These are phyloP conservation scores for Fusarium tuaranense DNA, from an alignment of 2,329 filamentous ascomycete species.

Conservation along the genomic window DNA sequence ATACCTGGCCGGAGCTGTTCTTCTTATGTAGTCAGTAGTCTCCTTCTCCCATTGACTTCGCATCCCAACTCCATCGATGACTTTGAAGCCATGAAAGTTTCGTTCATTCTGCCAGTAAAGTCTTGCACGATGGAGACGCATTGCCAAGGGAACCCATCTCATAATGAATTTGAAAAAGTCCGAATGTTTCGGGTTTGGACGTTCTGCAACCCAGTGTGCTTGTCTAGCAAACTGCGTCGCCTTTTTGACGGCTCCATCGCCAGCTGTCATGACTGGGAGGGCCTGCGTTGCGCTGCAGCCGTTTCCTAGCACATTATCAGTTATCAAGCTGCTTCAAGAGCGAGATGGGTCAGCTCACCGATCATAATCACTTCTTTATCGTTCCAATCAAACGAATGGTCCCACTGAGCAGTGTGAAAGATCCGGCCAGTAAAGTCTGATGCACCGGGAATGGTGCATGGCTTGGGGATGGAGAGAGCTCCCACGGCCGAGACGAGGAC, in stretches of 20 bases:
- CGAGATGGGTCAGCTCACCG: conserved; percentile 11
- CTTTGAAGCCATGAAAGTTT: conserved; percentile 41
- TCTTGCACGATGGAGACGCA: conserved; percentile 35
- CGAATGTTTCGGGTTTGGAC: conserved; percentile 39
- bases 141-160: conserved; percentile 39
- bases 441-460: conserved; percentile 37
- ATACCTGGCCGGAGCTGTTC: conserved; percentile 43
- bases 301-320: conserved; percentile 26
- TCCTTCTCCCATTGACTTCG: conserved; percentile 30
- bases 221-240: conserved; percentile 63
- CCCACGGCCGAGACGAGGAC: conserved; percentile 44
- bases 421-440: conserved; percentile 33
- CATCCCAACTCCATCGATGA: conserved; percentile 18
- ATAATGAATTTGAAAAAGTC: conserved; percentile 38
- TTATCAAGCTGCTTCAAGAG: accelerated
- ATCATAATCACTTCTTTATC: conserved; percentile 38
- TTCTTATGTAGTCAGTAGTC: conserved; percentile 43
- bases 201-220: conserved; percentile 57
- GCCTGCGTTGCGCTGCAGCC: conserved; percentile 45
- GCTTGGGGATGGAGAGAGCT: conserved; percentile 34
- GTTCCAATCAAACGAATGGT: conserved; percentile 43
- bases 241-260: conserved; percentile 46
- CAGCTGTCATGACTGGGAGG: conserved; percentile 38
- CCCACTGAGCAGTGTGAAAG: conserved; percentile 44
- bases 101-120: conserved; percentile 38